These are phyloP conservation scores for Myriosclerotinia curreyana DNA, from an alignment of 2,329 filamentous ascomycete species.

Conservation along the genomic window DNA sequence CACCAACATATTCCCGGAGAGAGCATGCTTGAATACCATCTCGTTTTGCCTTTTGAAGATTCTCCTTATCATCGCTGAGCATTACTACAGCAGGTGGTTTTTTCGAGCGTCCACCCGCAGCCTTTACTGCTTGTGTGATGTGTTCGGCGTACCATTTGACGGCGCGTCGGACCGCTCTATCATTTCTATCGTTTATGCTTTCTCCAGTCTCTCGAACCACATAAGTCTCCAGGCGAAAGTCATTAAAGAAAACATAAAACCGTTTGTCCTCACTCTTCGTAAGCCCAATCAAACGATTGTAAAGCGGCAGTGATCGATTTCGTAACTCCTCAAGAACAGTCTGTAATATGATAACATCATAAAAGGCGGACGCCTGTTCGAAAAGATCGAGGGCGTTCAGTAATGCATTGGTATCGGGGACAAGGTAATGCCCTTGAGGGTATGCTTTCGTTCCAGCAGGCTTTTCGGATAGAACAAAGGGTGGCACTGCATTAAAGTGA, in stretches of 20 bases:
- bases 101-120: slow-evolving; percentile 49
- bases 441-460: slow-evolving; percentile 81
- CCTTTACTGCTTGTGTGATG: slow-evolving; percentile 60
- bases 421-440: slow-evolving; percentile 84
- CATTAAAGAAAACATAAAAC: slow-evolving; percentile 99
- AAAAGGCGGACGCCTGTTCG: slow-evolving; percentile 85
- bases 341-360: slow-evolving; percentile 94
- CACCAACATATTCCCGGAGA: slow-evolving; percentile 74
- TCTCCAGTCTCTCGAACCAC: slow-evolving; percentile 72
- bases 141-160: slow-evolving; percentile 90
- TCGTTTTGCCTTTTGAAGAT: slow-evolving; percentile 73
- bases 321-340: slow-evolving; percentile 95
- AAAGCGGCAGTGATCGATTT: slow-evolving; percentile 88
- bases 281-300: slow-evolving; percentile 85
- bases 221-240: slow-evolving; percentile 91
- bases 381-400: slow-evolving; percentile 97
- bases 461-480: slow-evolving; percentile 84
- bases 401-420: slow-evolving; percentile 95
- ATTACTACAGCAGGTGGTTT: slow-evolving; percentile 78
- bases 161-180: slow-evolving; percentile 81
- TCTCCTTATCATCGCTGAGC: slow-evolving; percentile 89
- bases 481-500: slow-evolving; percentile 53
- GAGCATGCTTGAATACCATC: slow-evolving; percentile 70
- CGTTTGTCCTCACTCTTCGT: slow-evolving; percentile 96
- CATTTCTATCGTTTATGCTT: slow-evolving; percentile 94